Evolutionary conservation across 208 protist genomes (phyloP).

Genomic region (Trypanosoma brucei): DNA sequence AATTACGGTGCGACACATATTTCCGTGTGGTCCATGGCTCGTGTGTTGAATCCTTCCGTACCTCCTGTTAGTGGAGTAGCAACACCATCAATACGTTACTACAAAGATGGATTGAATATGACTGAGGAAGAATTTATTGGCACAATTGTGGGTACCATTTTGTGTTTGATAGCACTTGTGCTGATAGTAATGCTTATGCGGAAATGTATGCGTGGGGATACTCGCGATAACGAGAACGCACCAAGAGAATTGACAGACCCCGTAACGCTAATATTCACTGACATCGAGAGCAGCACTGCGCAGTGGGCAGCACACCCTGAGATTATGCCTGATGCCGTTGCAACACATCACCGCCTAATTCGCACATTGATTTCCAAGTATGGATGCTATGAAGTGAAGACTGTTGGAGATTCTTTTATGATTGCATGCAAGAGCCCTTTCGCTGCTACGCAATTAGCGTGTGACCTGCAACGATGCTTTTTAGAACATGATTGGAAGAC

Average conservation of each 20-base stretch:
- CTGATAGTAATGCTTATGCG: neutral
- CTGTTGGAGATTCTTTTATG: conserved; percentile 34
- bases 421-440: neutral
- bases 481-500: conserved; percentile 12
- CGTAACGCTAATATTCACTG: conserved; percentile 1
- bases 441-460: neutral
- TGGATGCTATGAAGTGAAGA: conserved; percentile 81
- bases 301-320: conserved; percentile 51
- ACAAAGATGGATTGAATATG: neutral
- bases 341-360: conserved; percentile 56
- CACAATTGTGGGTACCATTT: neutral
- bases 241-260: neutral
- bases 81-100: conserved; percentile 27
- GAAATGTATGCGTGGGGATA: conserved; percentile 8
- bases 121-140: neutral
- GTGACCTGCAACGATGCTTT: conserved; percentile 40
- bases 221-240: neutral
- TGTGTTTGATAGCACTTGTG: neutral
- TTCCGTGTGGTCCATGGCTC: conserved; percentile 21
- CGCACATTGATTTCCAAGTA: conserved; percentile 44
- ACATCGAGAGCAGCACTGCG: conserved; percentile 24
- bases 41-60: conserved; percentile 26
- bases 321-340: conserved; percentile 53
- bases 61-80: conserved; percentile 9
- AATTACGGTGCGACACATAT: conserved; percentile 56